Conservation (phyloP, 2,329 filamentous ascomycete species). For the Fonsecaea multimorphosa region DNA sequence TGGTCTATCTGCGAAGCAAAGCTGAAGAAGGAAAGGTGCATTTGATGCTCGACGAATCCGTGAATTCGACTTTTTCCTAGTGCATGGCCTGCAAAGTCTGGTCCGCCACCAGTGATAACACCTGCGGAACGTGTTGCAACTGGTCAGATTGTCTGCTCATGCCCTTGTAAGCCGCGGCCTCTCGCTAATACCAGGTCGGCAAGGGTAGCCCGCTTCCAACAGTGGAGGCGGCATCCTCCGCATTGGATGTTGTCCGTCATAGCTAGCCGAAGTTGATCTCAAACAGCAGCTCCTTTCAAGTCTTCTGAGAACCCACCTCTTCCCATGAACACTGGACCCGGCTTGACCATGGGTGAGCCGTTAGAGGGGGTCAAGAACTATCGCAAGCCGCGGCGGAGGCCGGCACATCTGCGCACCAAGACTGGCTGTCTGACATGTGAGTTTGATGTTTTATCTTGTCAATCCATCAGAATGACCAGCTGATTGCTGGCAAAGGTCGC, state of each 20-base stretch:
- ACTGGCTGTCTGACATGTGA: constrained; percentile 42
- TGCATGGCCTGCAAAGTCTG: neutral
- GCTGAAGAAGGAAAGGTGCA: neutral
- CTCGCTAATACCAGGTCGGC: neutral
- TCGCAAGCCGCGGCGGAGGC: constrained; percentile 36
- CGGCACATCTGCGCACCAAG: constrained; percentile 42
- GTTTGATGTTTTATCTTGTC: constrained; percentile 7
- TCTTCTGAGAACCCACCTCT: neutral
- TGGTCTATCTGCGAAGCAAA: neutral
- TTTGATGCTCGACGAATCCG: neutral
- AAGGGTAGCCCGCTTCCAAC: neutral
- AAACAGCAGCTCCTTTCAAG: neutral
- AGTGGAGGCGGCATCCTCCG: neutral
- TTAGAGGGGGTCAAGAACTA: constrained; percentile 17
- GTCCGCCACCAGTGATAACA: neutral
- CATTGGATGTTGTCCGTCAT: neutral
- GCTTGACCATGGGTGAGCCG: constrained; percentile 2
- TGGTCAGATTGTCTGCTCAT: constrained; percentile 7
- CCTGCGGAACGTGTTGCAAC: constrained; percentile 12
- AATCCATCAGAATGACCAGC: neutral
- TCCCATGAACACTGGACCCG: neutral
- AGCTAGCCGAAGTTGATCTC: neutral
- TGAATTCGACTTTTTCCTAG: neutral
- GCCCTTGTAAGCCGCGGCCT: neutral
- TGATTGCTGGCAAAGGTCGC: constrained; percentile 31